Evolutionary conservation across 495 filamentous ascomycete species (phyloP).

Genomic region (Viridothelium virens): DNA sequence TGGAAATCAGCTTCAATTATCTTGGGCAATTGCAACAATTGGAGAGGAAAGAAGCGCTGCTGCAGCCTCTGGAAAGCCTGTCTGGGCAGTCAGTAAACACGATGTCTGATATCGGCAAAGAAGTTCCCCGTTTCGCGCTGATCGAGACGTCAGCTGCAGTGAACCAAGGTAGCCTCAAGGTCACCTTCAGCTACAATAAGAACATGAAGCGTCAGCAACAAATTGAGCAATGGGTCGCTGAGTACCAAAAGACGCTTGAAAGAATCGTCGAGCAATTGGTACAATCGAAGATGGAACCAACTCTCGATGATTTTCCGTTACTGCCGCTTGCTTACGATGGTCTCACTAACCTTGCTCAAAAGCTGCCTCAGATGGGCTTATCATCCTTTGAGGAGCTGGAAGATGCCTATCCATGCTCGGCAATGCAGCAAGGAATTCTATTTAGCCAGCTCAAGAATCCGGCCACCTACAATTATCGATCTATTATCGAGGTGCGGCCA

Average conservation of each 20-base stretch:
- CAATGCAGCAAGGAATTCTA: conserved; percentile 60
- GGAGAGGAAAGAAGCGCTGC: conserved; percentile 52
- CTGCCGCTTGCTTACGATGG: conserved; percentile 53
- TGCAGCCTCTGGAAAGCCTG: conserved; percentile 47
- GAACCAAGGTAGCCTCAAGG: conserved; percentile 50
- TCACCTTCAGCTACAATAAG: conserved; percentile 57
- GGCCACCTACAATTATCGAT: conserved; percentile 53
- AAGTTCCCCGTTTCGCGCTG: conserved; percentile 53
- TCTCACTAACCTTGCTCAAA: conserved; percentile 34
- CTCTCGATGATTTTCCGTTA: conserved; percentile 56
- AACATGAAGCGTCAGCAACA: conserved; percentile 50
- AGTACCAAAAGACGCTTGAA: conserved; percentile 49
- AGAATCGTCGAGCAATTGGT: conserved; percentile 45
- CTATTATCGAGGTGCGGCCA: conserved; percentile 51
- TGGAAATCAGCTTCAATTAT: conserved; percentile 68
- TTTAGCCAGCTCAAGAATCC: conserved; percentile 51
- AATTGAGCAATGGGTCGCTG: conserved; percentile 52
- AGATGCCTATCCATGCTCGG: conserved; percentile 59
- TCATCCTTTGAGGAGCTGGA: conserved; percentile 42
- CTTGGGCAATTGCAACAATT: conserved; percentile 56
- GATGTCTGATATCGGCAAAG: conserved; percentile 45
- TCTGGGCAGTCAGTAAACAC: conserved; percentile 13
- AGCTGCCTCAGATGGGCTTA: conserved; percentile 38
- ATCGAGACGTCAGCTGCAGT: conserved; percentile 60
- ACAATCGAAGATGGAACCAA: conserved; percentile 44